Conservation (phyloP, 768 basidiomycete genomes). For the Mycena vitilis region DNA sequence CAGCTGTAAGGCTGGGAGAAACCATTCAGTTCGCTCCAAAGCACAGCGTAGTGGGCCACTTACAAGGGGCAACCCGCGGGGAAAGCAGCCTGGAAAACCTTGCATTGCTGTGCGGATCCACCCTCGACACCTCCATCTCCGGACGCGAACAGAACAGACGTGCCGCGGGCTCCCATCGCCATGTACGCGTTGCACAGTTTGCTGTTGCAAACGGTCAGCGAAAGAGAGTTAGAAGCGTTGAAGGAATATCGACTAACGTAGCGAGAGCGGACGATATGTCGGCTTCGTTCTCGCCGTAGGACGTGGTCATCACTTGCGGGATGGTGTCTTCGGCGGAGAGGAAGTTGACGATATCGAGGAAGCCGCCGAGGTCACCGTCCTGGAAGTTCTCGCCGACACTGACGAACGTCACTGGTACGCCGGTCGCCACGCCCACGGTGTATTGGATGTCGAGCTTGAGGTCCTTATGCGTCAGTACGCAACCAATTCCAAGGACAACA, state of each 20-base stretch:
- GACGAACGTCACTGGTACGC: conserved; percentile 45
- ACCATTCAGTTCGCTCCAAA: too few relatives aligned
- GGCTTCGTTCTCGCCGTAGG: conserved; percentile 57
- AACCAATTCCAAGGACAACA: too few relatives aligned
- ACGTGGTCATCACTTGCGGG: conserved; percentile 68
- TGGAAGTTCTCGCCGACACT: conserved; percentile 44
- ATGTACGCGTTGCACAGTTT: conserved; percentile 28
- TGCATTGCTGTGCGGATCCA: not conserved
- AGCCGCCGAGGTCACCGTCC: conserved; percentile 44
- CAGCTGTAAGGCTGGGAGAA: conserved; percentile 26
- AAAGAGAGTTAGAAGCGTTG: not conserved
- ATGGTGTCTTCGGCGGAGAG: conserved; percentile 56
- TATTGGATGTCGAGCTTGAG: conserved; percentile 33
- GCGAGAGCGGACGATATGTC: not conserved
- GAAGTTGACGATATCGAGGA: conserved; percentile 72
- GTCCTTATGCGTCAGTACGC: not conserved
- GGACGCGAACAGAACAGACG: conserved; percentile 56
- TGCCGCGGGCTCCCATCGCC: conserved; percentile 35
- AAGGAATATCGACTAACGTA: not conserved
- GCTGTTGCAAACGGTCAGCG: not conserved
- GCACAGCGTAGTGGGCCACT: too few relatives aligned
- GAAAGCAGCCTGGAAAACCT: not conserved
- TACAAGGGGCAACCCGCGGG: not conserved
- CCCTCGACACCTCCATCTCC: not conserved
- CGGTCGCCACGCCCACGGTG: conserved; percentile 36